Percentiles rank a stretch among this genome's conserved stretches.
phyloP scores from a whole-genome alignment of 2,329 filamentous ascomycete genomes.

The Cladosporium sp. region DNA sequence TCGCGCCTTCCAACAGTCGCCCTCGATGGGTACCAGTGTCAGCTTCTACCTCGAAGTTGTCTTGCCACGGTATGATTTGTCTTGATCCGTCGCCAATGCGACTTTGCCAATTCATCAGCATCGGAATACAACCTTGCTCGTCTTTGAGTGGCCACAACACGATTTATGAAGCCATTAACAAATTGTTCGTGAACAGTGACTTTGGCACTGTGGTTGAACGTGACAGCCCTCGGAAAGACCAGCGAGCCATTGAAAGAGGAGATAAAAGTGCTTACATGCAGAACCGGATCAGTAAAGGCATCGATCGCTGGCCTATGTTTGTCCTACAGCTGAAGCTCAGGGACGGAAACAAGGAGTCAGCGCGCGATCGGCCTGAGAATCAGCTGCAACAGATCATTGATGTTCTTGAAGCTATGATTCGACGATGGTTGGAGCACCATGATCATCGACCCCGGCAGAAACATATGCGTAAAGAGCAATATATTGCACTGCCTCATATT shows the following conservation, averaged over 20 bases:
- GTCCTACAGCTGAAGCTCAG: constrained; percentile 57
- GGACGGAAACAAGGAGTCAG: neutral
- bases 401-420: constrained; percentile 67
- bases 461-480: constrained; percentile 16
- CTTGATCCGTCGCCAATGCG: constrained; percentile 69
- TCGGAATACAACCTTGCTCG: constrained; percentile 69
- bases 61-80: constrained; percentile 71
- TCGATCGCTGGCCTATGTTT: constrained; percentile 89
- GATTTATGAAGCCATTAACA: constrained; percentile 77
- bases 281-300: constrained; percentile 56
- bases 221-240: constrained; percentile 43
- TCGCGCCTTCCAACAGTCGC: constrained; percentile 56
- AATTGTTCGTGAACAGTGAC: constrained; percentile 69
- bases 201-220: constrained; percentile 61
- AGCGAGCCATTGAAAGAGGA: neutral
- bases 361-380: neutral
- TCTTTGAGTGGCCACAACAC: constrained; percentile 59
- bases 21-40: constrained; percentile 69
- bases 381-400: constrained; percentile 58
- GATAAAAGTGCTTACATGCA: neutral
- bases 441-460: constrained; percentile 59
- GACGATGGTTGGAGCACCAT: constrained; percentile 73
- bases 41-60: constrained; percentile 62
- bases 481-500: neutral
- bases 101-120: constrained; percentile 75